These are phyloP conservation scores for Groenewaldozyma sp. DNA, from an alignment of 1,139 yeast genomes.

Conservation along the genomic window DNA sequence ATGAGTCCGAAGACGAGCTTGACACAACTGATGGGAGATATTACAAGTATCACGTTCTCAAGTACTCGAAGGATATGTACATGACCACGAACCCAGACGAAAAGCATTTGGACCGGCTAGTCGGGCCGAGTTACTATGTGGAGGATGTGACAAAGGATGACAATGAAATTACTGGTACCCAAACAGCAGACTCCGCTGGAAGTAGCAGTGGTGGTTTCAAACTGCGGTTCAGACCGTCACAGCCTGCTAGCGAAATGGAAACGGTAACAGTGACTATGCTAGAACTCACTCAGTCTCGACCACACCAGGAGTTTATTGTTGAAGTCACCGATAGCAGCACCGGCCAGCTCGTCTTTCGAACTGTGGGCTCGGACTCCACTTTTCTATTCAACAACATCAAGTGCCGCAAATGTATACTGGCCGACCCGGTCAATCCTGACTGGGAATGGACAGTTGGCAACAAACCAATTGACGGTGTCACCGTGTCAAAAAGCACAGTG, in stretches of 20 bases:
- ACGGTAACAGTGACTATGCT: background rate
- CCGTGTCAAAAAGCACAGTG: slow-evolving; percentile 4
- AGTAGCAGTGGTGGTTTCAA: background rate
- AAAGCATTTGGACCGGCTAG: slow-evolving; percentile 18
- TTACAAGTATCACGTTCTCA: slow-evolving; percentile 24
- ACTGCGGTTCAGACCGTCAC: background rate
- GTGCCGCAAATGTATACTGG: background rate
- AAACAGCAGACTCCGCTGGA: background rate
- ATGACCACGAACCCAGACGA: slow-evolving; percentile 25
- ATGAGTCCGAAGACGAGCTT: background rate
- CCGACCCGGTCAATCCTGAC: background rate
- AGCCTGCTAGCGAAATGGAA: too few species aligned
- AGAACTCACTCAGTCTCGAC: background rate
- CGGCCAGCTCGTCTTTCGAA: background rate
- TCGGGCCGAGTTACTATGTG: slow-evolving; percentile 24
- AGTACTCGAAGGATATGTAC: slow-evolving; percentile 24
- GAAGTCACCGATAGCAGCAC: background rate
- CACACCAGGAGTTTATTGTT: background rate
- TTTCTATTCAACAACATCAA: background rate
- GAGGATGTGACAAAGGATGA: slow-evolving; percentile 7
- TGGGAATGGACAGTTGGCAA: background rate
- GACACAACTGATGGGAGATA: background rate
- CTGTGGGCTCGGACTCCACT: background rate
- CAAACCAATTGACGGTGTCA: background rate
- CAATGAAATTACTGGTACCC: background rate